Evolutionary conservation across 805 yeast genomes (phyloP), one percentile per base, ranked within the genome.

Genomic region (Lipomyces sp.): DNA sequence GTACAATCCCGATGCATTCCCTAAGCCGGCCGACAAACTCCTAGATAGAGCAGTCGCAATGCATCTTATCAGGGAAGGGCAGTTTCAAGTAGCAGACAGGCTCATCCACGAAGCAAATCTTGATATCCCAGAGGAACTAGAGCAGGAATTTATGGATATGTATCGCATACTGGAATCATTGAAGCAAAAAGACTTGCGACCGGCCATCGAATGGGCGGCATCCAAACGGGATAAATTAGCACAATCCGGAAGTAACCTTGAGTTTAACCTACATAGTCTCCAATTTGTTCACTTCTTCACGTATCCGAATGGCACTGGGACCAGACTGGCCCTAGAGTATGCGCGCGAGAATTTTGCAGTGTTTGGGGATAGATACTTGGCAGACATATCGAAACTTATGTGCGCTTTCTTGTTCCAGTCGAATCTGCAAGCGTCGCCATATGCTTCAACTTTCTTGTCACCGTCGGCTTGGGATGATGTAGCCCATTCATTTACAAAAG

Each of bases 191-290:
- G 75, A 84, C 61, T 72, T 83, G 34, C 73, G 71, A 4, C 79
- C 82, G 5, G 88, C 89, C 13, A 80, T 84, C 35, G 75, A 75
- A 1, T 87, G 90, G 90, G 80, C 80, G 1, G 66, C 65, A 8
- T 48, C 65, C 6, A 71, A 74, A 55, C 72, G 75, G n/a, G 67
- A 59, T 4, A 58, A 73, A 51, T 73, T 83, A 56, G 69, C 71
- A 45, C 64, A 64, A 24, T 71, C 76, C 30, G 84, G 83, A 3
- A 80, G 82, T 1, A 81, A 81, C 59, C 72, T 85, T 33, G 85
- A 82, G 70, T 83, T 81, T 71, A 77, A 75, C 60, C 71, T 85
- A 56, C 85, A 83, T 71, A 77, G 78, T 63, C 73, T 81, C 45
- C 81, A 82, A 66, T 84, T 79, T 67, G 69, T 80, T 48, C 74